Base-by-base conservation (phyloP, 768 basidiomycete genomes). In the Mycena amicta region DNA sequence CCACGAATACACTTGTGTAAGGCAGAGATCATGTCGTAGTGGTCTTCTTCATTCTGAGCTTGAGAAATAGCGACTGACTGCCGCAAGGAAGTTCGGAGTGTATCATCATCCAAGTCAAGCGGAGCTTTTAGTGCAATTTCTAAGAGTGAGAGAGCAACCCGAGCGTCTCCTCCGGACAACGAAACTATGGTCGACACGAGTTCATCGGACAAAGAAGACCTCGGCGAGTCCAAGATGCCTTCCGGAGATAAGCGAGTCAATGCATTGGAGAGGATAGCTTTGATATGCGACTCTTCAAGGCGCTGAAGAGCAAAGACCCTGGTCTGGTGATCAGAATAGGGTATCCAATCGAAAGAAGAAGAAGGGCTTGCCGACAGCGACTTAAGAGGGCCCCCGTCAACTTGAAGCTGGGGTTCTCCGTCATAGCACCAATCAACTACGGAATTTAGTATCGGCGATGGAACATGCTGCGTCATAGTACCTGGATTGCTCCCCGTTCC, bases 401-500 rank as follows among this genome's bases (percentile, higher is more conserved):
- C 63, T 89, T 90, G 75, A 95, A 95, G 0, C 90, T 92, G 1
- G 92, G 92, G 61, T 95, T 95, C 71, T 95, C 93, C 1, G 92
- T 94, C 3, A 92, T 95, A 1, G 92, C 91, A 26, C 91, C 91
- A 65, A 93, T 83, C 27, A 92, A 74, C 83, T 88, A 23, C 50
- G 55, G 51, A 51, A 22, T n/a, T 53, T 31, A 55, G 30, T 41
- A 30, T 23, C 45, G 23, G 16, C 37, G n/a, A 22, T 39, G 20
- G 33, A 53, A 6, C 15, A 49, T 33, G 28, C 67, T 59, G 46
- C 85, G 84, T 18, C 33, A 37, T 18, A 37, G 33, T 45, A 23
- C 43, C 72, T 88, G 88, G 25, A 93, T 83, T 60, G 82, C 81
- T 1, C 93, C 92, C 57, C 81, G 85, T 67, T 95, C 93, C 12